These are phyloP conservation scores for Henckelia pumila DNA, from an alignment of 257 asterid species.

Conservation along the genomic window DNA sequence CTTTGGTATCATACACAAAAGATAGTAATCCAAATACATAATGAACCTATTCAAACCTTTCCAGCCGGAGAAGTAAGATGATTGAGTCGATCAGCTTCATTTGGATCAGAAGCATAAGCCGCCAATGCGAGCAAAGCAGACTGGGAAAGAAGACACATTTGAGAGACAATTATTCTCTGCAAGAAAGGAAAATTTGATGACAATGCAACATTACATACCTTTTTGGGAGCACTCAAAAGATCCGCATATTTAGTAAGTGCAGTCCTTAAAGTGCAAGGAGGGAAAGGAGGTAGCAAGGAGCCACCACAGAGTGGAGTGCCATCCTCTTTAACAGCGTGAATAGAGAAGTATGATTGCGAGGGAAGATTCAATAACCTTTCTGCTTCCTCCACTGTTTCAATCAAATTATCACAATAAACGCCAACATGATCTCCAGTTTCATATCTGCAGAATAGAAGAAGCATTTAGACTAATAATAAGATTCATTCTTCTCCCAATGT, in stretches of 20 bases:
- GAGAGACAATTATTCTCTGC: slow-evolving; percentile 20
- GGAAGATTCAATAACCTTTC: slow-evolving; percentile 59
- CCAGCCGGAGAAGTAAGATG: slow-evolving; percentile 88
- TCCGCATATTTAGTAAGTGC: slow-evolving; percentile 84
- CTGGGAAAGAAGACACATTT: slow-evolving; percentile 37
- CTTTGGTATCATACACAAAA: not conserved
- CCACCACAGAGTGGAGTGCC: slow-evolving; percentile 78
- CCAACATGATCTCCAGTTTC: slow-evolving; percentile 99
- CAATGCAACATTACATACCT: slow-evolving; percentile 37
- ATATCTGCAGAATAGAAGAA: slow-evolving; percentile 46
- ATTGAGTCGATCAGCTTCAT: slow-evolving; percentile 72
- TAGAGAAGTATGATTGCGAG: slow-evolving; percentile 73
- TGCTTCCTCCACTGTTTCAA: slow-evolving; percentile 83
- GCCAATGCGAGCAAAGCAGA: slow-evolving; percentile 80
- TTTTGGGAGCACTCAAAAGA: slow-evolving; percentile 85
- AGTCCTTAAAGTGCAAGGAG: slow-evolving; percentile 83
- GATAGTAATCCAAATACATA: not conserved
- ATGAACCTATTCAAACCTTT: slow-evolving; percentile 57
- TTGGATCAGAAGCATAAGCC: slow-evolving; percentile 76
- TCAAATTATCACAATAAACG: slow-evolving; percentile 71
- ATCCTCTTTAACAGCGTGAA: slow-evolving; percentile 74
- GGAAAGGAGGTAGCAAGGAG: slow-evolving; percentile 81
- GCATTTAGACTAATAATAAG: slow-evolving; percentile 4
- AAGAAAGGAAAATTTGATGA: slow-evolving; percentile 12
- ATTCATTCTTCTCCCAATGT: slow-evolving; percentile 3